Percentiles rank a stretch among this genome's conserved stretches.
Evolutionary conservation across 768 basidiomycete species (phyloP).

Genomic region (Pisolithus tinctorius): DNA sequence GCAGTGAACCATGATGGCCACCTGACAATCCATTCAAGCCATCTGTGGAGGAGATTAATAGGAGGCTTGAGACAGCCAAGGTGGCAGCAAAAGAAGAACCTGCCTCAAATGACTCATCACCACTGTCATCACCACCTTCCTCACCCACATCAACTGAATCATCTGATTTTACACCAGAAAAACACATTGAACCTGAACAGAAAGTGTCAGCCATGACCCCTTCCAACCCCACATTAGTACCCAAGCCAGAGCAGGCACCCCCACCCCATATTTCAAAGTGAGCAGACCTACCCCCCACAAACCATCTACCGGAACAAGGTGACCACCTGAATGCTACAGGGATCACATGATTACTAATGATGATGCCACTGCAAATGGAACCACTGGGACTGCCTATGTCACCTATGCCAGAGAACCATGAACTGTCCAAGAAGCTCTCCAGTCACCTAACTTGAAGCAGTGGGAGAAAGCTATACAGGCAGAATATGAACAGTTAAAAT

Average conservation of each 20-base stretch:
- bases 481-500: not conserved
- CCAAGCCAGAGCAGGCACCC: too few relatives aligned
- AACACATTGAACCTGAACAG: not conserved
- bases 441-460: not conserved
- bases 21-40: not conserved
- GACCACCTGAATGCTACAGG: too few relatives aligned
- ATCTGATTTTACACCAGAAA: not conserved
- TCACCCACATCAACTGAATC: not conserved
- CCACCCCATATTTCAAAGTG: too few relatives aligned
- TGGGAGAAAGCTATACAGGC: not conserved
- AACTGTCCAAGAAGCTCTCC: not conserved
- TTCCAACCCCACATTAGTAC: too few relatives aligned
- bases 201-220: not conserved
- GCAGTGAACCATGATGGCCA: not conserved
- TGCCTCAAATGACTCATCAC: not conserved
- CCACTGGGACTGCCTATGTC: not conserved
- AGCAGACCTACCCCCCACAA: too few relatives aligned
- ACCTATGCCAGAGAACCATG: not conserved
- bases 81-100: slow-evolving; percentile 4
- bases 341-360: too few relatives aligned
- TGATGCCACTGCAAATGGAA: not conserved
- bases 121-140: not conserved
- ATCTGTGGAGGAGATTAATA: not conserved
- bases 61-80: slow-evolving; percentile 3
- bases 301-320: too few relatives aligned